Conservation (phyloP, 1,284 basidiomycete genomes). For the Malassezia restricta region DNA sequence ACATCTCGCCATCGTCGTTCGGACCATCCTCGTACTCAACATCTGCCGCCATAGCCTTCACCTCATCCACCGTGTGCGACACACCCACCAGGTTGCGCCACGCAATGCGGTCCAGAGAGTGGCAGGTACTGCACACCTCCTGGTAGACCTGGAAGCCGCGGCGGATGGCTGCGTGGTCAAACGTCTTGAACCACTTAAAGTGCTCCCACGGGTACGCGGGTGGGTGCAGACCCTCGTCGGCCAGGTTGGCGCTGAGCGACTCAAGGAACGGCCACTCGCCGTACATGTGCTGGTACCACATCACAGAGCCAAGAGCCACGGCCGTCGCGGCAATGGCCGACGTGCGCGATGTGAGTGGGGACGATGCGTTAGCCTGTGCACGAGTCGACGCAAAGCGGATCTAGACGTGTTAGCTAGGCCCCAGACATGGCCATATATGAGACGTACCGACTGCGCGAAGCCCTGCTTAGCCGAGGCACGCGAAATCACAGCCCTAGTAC, state of each 20-base stretch:
- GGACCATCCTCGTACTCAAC: conserved; percentile 95
- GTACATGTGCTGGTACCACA: conserved; percentile 91
- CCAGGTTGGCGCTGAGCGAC: conserved; percentile 35
- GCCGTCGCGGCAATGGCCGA: conserved; percentile 66
- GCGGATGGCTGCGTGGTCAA: conserved; percentile 94
- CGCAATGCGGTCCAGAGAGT: conserved; percentile 96
- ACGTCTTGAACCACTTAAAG: conserved; percentile 72
- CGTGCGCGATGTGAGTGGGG: conserved; percentile 59
- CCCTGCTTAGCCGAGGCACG: conserved; percentile 6
- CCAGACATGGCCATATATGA: neutral
- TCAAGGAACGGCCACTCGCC: conserved; percentile 52
- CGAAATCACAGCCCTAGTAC: conserved; percentile 5
- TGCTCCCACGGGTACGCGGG: conserved; percentile 80
- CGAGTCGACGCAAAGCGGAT: conserved; percentile 35
- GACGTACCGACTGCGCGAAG: conserved; percentile 13
- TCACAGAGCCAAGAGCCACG: conserved; percentile 72
- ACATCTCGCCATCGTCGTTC: conserved; percentile 91
- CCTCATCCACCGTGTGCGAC: conserved; percentile 87
- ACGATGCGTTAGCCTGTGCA: conserved; percentile 15
- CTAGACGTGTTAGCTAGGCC: conserved; percentile 12
- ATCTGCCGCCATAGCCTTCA: conserved; percentile 74
- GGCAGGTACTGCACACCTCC: conserved; percentile 96
- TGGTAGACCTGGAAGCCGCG: conserved; percentile 98
- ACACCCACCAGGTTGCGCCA: conserved; percentile 99
- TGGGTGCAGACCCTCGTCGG: conserved; percentile 89